Base-by-base conservation (phyloP, 2,329 filamentous ascomycete genomes). In the Penicillium corylophilum region DNA sequence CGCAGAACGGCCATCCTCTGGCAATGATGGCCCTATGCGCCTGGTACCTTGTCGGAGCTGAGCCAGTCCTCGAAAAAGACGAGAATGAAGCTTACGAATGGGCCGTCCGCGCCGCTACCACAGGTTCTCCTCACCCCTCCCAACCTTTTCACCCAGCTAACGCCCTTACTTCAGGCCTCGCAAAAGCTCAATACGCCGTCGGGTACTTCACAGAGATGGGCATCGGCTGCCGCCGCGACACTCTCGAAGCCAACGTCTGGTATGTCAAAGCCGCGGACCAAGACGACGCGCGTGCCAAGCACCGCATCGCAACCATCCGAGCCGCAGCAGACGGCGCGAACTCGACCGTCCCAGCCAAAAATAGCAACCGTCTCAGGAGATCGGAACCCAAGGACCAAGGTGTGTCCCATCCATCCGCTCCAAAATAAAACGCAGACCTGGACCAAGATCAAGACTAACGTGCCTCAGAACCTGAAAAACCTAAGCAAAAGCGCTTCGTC, bases 171-270 rank as follows among this genome's bases (percentile, higher is more conserved):
- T 31, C 44, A 79, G 76, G 73, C 2, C 69, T 80, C 7, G 69
- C 75, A 2, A 84, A 84, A 70, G 94, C 94, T n/a, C 85, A 96
- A 70, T 99, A 97, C 64, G 90, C 94, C 0, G 84, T 96, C 20
- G 94, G 91, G 40, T 97, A 96, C 74, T 99, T 99, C 70, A 96
- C 92, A 5, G 94, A 99, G 71, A 96, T 95, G 89, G 94, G 94
- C 56, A 96, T 99, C 63, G 94, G 94, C 44, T 96, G 91, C 71
- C 88, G 91, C 33, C 86, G 90, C 44, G 94, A 99, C 70, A 86
- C 93, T n/a, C 82, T 99, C 39, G 92, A 96, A 71, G 93, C 94
- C 61, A 99, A 99, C 66, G 89, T 96, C 28, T 97, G 92, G 93
- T 99, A 99, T 69, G 93, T 99, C 61, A 90, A 89, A 72, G 94